Percentiles rank a stretch among this genome's conserved stretches.
phyloP scores from a whole-genome alignment of 2,329 filamentous ascomycete genomes.

The Trichoderma gracile region DNA sequence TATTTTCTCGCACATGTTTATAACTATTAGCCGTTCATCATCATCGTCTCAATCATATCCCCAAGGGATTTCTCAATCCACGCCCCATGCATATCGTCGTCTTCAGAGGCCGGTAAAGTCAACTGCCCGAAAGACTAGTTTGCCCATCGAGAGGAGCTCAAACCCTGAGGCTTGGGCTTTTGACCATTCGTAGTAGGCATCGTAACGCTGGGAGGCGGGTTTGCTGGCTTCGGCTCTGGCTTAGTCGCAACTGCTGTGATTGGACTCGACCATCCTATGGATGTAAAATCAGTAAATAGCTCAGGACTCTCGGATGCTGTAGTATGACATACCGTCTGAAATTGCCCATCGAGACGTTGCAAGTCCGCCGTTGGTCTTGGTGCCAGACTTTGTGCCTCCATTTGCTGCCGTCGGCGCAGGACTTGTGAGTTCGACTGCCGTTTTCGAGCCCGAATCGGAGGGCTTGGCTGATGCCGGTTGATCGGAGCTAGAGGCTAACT shows the following conservation, averaged over 20 bases:
- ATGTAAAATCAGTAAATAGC: background rate
- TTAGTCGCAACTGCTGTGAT: background rate
- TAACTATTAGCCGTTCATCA: background rate
- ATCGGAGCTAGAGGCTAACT: slow-evolving; percentile 1
- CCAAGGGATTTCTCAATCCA: background rate
- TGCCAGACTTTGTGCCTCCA: background rate
- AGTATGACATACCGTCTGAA: background rate
- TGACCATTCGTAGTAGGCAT: background rate
- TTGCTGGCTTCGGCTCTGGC: background rate
- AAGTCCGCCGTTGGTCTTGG: slow-evolving; percentile 17
- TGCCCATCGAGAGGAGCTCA: slow-evolving; percentile 29
- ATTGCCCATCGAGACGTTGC: slow-evolving; percentile 28
- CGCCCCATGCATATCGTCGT: background rate
- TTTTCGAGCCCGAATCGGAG: background rate
- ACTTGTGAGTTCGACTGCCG: background rate
- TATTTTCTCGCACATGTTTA: background rate
- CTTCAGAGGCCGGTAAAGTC: background rate
- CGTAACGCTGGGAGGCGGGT: background rate
- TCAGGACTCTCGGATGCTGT: background rate
- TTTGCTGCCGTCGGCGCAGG: background rate
- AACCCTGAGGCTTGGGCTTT: slow-evolving; percentile 7
- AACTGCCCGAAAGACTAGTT: background rate
- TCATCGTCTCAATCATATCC: background rate
- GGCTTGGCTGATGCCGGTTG: background rate
- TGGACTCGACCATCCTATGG: background rate